Percentiles rank a stretch among this genome's conserved stretches.
phyloP scores from a whole-genome alignment of 768 basidiomycete species.

The Botryobasidium botryosum region DNA sequence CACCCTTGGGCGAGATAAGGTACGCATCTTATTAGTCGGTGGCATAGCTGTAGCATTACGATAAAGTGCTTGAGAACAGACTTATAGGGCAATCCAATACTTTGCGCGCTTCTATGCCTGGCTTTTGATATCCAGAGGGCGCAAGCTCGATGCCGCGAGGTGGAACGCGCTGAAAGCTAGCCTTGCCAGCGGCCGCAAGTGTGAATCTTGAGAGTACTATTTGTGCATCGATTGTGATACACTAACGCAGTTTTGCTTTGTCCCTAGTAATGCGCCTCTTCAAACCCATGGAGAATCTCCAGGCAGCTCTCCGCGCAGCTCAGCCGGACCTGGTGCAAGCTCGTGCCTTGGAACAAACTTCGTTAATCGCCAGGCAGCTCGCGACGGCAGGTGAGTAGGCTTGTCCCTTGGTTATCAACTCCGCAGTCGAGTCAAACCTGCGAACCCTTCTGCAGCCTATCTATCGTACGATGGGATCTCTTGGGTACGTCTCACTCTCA shows the following conservation, averaged over 20 bases:
- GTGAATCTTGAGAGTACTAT: slow-evolving; percentile 28
- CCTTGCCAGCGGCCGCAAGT: slow-evolving; percentile 69
- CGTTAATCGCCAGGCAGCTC: slow-evolving; percentile 68
- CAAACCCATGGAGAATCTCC: slow-evolving; percentile 86
- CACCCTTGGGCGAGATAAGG: slow-evolving; percentile 86
- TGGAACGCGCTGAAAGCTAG: slow-evolving; percentile 78
- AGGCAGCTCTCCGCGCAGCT: slow-evolving; percentile 65
- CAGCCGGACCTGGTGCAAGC: slow-evolving; percentile 25
- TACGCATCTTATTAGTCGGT: slow-evolving; percentile 16
- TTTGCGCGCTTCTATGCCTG: slow-evolving; percentile 79
- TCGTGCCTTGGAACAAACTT: slow-evolving; percentile 51
- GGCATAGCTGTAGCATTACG: neutral
- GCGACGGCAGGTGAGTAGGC: too few relatives aligned
- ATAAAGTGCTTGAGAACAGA: slow-evolving; percentile 27
- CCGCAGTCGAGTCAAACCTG: too few relatives aligned
- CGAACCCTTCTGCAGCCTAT: slow-evolving; percentile 85
- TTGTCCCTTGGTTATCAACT: too few relatives aligned
- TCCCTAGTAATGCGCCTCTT: slow-evolving; percentile 73
- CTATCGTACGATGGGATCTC: slow-evolving; percentile 64
- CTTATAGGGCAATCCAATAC: slow-evolving; percentile 84
- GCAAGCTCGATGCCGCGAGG: slow-evolving; percentile 50
- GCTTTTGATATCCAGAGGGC: slow-evolving; percentile 51
- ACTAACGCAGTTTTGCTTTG: slow-evolving; percentile 5
- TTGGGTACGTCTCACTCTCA: slow-evolving; percentile 60
- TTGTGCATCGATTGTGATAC: neutral